Percentiles rank a stretch among this genome's conserved stretches.
These are phyloP conservation scores for Microcyclosporella mali DNA, from an alignment of 2,329 filamentous ascomycete species.

Conservation along the genomic window DNA sequence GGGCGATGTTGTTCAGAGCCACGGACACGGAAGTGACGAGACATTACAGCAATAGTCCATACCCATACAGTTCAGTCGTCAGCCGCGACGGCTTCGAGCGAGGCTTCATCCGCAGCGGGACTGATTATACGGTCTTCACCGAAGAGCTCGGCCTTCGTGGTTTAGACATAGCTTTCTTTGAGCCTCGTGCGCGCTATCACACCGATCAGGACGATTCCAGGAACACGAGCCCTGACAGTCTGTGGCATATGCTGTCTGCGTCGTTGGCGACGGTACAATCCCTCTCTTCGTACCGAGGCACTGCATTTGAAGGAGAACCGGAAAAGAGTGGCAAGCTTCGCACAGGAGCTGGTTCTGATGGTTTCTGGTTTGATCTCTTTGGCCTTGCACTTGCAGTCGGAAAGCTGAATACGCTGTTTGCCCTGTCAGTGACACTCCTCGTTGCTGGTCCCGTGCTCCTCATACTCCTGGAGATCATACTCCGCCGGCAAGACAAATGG, in stretches of 20 bases:
- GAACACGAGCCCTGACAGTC: slow-evolving; percentile 62
- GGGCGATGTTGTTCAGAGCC: slow-evolving; percentile 78
- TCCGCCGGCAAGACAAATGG: slow-evolving; percentile 71
- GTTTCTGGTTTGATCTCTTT: slow-evolving; percentile 93
- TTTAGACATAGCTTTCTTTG: slow-evolving; percentile 86
- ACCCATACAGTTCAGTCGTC: slow-evolving; percentile 80
- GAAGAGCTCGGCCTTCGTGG: slow-evolving; percentile 74
- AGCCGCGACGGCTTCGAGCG: slow-evolving; percentile 77
- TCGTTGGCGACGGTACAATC: slow-evolving; percentile 67
- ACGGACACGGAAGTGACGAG: slow-evolving; percentile 81
- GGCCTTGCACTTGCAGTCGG: slow-evolving; percentile 74
- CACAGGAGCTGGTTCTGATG: slow-evolving; percentile 54
- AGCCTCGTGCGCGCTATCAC: slow-evolving; percentile 80
- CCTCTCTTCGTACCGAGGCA: slow-evolving; percentile 62
- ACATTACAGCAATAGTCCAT: slow-evolving; percentile 63
- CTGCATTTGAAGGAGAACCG: slow-evolving; percentile 57
- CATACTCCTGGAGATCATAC: slow-evolving; percentile 59
- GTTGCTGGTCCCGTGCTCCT: slow-evolving; percentile 67
- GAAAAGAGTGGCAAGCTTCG: slow-evolving; percentile 55
- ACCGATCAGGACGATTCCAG: slow-evolving; percentile 80
- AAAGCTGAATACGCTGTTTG: slow-evolving; percentile 75
- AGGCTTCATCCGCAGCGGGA: slow-evolving; percentile 74
- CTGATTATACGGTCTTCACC: slow-evolving; percentile 81
- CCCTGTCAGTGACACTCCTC: slow-evolving; percentile 75
- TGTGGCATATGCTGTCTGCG: slow-evolving; percentile 95